Percentiles rank a stretch among this genome's conserved stretches.
Conservation (phyloP, 768 basidiomycete species). For the Suillus lakei region DNA sequence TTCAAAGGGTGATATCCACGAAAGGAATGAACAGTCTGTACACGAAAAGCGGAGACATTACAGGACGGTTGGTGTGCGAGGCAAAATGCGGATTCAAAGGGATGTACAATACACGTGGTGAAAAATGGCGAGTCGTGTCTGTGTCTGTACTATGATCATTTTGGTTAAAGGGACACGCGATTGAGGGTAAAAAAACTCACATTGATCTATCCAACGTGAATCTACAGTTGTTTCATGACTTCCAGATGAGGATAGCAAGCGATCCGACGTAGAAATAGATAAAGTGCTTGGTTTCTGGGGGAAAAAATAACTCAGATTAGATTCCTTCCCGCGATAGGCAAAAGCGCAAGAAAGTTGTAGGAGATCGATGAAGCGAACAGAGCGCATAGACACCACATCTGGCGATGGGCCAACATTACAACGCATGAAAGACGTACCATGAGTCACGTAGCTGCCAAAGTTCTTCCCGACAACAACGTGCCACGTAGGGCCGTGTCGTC, state of each 20-base stretch:
- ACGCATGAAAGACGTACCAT: constrained; percentile 61
- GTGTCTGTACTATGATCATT: constrained; percentile 15
- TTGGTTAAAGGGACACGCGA: constrained; percentile 1
- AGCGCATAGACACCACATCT: background rate
- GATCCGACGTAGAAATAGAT: constrained; percentile 98
- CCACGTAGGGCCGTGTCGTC: constrained; percentile 92
- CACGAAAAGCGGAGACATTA: constrained; percentile 27
- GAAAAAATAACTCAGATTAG: constrained; percentile 16
- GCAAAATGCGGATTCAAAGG: constrained; percentile 23
- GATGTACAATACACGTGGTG: constrained; percentile 30
- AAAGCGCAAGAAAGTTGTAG: constrained; percentile 2
- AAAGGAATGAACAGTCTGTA: constrained; percentile 15
- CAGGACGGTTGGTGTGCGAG: constrained; percentile 24
- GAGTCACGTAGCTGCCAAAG: constrained; percentile 98
- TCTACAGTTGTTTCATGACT: constrained; percentile 60
- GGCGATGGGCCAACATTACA: background rate
- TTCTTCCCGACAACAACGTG: constrained; percentile 99
- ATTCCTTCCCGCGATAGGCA: background rate
- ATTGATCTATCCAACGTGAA: constrained; percentile 25
- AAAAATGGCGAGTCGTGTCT: constrained; percentile 16
- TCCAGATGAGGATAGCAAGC: constrained; percentile 94
- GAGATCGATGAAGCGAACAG: constrained; percentile 13
- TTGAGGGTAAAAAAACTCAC: constrained; percentile 18
- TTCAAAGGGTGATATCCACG: background rate
- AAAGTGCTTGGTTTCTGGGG: constrained; percentile 98